A percentile compares a stretch with the other conserved stretches of the same genome.
These are phyloP conservation scores for Pichia sp. DNA, from an alignment of 1,139 yeast species.

Conservation along the genomic window DNA sequence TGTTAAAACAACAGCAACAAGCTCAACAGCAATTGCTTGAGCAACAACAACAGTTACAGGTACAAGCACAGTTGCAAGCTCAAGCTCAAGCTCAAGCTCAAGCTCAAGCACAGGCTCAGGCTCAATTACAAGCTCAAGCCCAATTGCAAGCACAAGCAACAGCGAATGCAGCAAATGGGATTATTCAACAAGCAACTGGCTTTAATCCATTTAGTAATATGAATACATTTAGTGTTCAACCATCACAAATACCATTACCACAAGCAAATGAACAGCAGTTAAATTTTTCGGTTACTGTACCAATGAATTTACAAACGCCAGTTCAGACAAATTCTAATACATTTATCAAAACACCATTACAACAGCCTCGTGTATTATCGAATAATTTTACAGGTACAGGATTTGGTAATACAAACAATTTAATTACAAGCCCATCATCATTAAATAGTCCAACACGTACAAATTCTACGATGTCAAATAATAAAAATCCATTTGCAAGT, in stretches of 20 bases:
- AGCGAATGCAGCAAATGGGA: not conserved
- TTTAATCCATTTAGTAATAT: constrained; percentile 25
- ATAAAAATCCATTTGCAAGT: constrained; percentile 26
- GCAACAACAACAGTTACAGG: constrained; percentile 8
- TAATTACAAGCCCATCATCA: not conserved
- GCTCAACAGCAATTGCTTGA: constrained; percentile 20
- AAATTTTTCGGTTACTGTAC: constrained; percentile 10
- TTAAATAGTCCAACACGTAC: constrained; percentile 4
- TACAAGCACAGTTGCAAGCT: constrained; percentile 18
- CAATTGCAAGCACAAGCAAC: constrained; percentile 10
- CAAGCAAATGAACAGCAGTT: constrained; percentile 12
- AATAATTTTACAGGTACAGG: constrained; percentile 16
- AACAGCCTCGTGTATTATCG: constrained; percentile 13
- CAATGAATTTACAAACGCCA: constrained; percentile 11
- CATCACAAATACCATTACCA: constrained; percentile 13
- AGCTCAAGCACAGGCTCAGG: constrained; percentile 15
- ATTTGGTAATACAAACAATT: constrained; percentile 7
- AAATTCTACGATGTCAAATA: constrained; percentile 8
- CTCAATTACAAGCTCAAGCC: not conserved
- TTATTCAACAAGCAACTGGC: constrained; percentile 22
- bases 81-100: constrained; percentile 18
- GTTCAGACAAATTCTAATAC: constrained; percentile 1
- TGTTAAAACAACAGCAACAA: constrained; percentile 22
- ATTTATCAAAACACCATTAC: constrained; percentile 6
- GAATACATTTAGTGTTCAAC: constrained; percentile 17